Conservation (phyloP, 768 basidiomycete genomes). For the Cystobasidium tubakii region DNA sequence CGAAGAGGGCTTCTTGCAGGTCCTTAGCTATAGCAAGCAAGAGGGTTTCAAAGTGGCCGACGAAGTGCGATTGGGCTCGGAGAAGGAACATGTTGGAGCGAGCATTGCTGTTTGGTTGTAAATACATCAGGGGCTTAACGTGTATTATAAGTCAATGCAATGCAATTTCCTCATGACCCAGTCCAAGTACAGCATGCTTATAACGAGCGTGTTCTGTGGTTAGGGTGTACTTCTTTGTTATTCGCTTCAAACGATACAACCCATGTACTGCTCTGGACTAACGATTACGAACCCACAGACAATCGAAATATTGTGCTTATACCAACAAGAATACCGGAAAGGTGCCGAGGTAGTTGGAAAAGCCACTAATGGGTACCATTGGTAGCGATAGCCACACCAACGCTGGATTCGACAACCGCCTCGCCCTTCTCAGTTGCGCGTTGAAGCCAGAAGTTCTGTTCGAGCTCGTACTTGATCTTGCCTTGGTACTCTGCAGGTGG, state of each 20-base stretch:
- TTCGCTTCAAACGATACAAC: background rate
- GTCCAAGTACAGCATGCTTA: too few species aligned
- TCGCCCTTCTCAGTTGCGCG: conserved; percentile 10
- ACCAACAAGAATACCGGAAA: background rate
- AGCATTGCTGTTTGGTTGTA: conserved; percentile 30
- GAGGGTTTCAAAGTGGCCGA: conserved; percentile 15
- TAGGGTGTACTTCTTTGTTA: background rate
- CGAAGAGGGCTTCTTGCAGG: conserved; percentile 44
- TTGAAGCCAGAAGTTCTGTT: conserved; percentile 38
- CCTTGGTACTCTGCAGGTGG: conserved; percentile 38
- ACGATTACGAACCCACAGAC: background rate
- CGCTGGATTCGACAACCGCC: background rate
- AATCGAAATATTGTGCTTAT: background rate
- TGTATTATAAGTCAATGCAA: background rate
- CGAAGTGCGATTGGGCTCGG: conserved; percentile 3
- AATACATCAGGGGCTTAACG: background rate
- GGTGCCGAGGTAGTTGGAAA: too few species aligned
- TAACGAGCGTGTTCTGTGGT: too few species aligned
- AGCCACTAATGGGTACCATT: background rate
- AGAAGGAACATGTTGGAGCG: conserved; percentile 29
- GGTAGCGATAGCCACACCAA: conserved; percentile 4
- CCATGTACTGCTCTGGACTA: background rate
- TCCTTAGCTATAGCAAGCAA: conserved; percentile 29
- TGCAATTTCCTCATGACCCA: too few species aligned
- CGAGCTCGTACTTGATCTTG: conserved; percentile 37